These are phyloP conservation scores for Hygrocybe punicea DNA, from an alignment of 768 basidiomycete species.

Conservation along the genomic window DNA sequence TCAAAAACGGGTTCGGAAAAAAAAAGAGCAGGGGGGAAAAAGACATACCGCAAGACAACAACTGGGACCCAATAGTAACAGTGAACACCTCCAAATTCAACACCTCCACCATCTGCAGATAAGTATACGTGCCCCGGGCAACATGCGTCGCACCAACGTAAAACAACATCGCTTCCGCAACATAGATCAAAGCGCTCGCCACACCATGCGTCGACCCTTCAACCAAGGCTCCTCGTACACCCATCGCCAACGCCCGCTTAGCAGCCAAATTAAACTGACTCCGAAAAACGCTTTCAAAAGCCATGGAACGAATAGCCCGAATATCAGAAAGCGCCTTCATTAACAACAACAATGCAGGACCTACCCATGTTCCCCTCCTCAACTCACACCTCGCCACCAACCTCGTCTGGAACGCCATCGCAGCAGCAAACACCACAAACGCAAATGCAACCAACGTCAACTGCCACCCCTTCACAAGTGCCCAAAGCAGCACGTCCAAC, in stretches of 20 bases:
- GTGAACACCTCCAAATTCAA: too few species aligned
- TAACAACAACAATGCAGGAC: constrained; percentile 42
- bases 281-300: constrained; percentile 69
- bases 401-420: constrained; percentile 72
- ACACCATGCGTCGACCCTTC: constrained; percentile 83
- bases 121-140: too few species aligned
- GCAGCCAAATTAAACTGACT: constrained; percentile 64
- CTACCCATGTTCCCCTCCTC: constrained; percentile 57
- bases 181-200: constrained; percentile 80
- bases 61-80: too few species aligned
- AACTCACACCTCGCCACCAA: constrained; percentile 70
- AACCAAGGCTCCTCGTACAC: constrained; percentile 76
- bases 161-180: constrained; percentile 84
- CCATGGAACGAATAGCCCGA: constrained; percentile 84
- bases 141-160: too few species aligned
- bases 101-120: too few species aligned
- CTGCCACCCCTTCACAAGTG: constrained; percentile 85
- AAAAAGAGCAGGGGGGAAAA: too few species aligned
- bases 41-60: too few species aligned
- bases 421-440: constrained; percentile 74
- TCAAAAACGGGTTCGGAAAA: too few species aligned
- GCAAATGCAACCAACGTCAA: constrained; percentile 89
- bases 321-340: constrained; percentile 73
- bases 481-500: constrained; percentile 84
- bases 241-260: constrained; percentile 58